Evolutionary conservation across 371 early-diverging fungal genomes (phyloP).

Genomic region (Rhizopus delemar): DNA sequence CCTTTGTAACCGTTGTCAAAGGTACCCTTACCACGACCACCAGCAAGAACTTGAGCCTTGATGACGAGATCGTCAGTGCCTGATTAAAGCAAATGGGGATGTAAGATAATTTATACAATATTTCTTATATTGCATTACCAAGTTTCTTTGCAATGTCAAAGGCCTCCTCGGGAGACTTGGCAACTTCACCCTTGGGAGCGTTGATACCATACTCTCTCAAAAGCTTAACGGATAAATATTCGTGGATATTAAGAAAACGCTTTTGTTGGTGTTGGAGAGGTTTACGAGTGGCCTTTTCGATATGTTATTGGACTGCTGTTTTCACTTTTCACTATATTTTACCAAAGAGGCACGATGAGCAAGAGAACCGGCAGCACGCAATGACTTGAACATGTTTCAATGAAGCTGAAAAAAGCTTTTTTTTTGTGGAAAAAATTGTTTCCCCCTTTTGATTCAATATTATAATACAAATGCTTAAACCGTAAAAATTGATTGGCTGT

Average conservation of each 20-base stretch:
- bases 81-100: constrained; percentile 9
- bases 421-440: constrained; percentile 2
- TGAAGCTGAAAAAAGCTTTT: neutral
- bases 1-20: constrained; percentile 95
- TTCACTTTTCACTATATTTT: constrained; percentile 6
- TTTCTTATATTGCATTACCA: constrained; percentile 44
- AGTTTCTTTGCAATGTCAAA: constrained; percentile 82
- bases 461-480: too few species aligned
- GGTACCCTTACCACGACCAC: constrained; percentile 98
- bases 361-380: constrained; percentile 55
- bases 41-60: constrained; percentile 98
- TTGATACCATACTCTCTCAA: constrained; percentile 91
- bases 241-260: constrained; percentile 95
- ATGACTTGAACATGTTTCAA: constrained; percentile 53
- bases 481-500: too few species aligned
- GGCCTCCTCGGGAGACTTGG: constrained; percentile 88
- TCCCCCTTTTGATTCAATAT: neutral
- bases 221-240: constrained; percentile 92
- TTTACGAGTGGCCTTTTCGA: constrained; percentile 48
- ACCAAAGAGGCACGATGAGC: constrained; percentile 58
- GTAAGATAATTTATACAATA: too few species aligned
- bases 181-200: constrained; percentile 88
- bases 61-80: constrained; percentile 89
- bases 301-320: neutral
- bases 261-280: constrained; percentile 66